A percentile compares a stretch with the other conserved stretches of the same genome.
Conservation (phyloP, 768 basidiomycete genomes). For the Amanita subjunquillea region DNA sequence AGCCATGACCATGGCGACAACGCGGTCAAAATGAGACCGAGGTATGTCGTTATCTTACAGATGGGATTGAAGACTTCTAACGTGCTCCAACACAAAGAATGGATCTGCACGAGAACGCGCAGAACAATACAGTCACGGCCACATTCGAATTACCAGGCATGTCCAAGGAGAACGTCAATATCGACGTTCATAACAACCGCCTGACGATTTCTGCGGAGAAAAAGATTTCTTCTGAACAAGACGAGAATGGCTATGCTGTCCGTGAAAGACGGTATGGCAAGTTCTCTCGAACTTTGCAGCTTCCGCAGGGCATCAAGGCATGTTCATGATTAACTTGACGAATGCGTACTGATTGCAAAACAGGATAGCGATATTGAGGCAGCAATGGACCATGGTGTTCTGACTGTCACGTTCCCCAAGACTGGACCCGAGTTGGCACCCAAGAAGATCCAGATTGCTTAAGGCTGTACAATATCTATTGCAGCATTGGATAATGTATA, state of each 20-base stretch:
- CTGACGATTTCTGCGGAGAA: too few species aligned
- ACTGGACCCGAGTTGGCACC: conserved; percentile 22
- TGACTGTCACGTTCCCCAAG: conserved; percentile 46
- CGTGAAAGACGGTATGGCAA: conserved; percentile 29
- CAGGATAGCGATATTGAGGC: conserved; percentile 28
- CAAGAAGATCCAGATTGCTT: conserved; percentile 18
- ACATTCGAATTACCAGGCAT: too few species aligned
- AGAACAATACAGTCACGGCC: too few species aligned
- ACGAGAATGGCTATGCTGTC: too few species aligned
- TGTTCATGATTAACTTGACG: conserved; percentile 7
- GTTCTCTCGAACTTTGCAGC: conserved; percentile 36
- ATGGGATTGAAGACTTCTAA: neutral
- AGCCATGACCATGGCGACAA: neutral
- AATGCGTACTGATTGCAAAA: neutral
- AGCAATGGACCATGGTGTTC: conserved; percentile 36
- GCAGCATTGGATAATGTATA: too few species aligned
- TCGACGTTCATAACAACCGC: too few species aligned
- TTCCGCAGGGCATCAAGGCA: conserved; percentile 47
- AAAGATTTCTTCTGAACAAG: too few species aligned
- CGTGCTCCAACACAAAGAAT: conserved; percentile 23
- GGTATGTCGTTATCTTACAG: neutral
- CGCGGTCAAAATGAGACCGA: neutral
- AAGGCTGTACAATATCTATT: neutral
- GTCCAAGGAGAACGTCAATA: too few species aligned
- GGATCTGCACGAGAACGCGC: conserved; percentile 30